Base-by-base conservation (phyloP, 1,284 basidiomycete species). In the Xerocomus minutiporus region DNA sequence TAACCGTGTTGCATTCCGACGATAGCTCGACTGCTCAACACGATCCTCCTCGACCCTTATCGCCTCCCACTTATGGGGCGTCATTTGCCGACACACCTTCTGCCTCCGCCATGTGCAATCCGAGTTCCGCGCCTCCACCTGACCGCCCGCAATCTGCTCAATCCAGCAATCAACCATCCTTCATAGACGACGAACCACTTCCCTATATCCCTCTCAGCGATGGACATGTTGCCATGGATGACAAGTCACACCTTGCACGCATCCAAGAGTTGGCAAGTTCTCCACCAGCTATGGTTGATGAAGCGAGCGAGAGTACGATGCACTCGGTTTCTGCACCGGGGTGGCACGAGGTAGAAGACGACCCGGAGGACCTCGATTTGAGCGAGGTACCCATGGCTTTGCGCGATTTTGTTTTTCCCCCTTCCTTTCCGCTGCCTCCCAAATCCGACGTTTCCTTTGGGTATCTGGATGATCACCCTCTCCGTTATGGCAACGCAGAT, bases 181-280 rank as follows among this genome's bases (percentile, higher is more conserved):
- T 38, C 12, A 26, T 36, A 4, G 57, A 54, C 17, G 61, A 66
- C 38, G 60, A 63, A 39, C 57, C 50, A 7, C 53, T 68, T 11
- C 58, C 65, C 11, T 63, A 68, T 34, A 43, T 59, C 9, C 58
- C 63, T 29, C 54, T 64, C 28, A 69, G 75, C 53, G 71, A 72
- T 12, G 84, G 79, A 11, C 87, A 90, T 63, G 75, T 90, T 43
- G 86, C 87, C 15, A 86, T 80, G 1, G 87, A 90, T 63, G 87
- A 90, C 67, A 90, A 90, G 67, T 68, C 73, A 0, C 57, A 81
- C 6, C 75, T 90, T 17, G 82, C 81, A 32, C 77, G 74, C 34
- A 74, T 88, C 56, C 78, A 75, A 1, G 71, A 71, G 17, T 54
- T 81, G 39, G 81, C 80, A 25, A 86, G 83, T 59, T 76, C 77